These are phyloP conservation scores for Myxozyma neglecta DNA, from an alignment of 805 yeast species.

Conservation along the genomic window DNA sequence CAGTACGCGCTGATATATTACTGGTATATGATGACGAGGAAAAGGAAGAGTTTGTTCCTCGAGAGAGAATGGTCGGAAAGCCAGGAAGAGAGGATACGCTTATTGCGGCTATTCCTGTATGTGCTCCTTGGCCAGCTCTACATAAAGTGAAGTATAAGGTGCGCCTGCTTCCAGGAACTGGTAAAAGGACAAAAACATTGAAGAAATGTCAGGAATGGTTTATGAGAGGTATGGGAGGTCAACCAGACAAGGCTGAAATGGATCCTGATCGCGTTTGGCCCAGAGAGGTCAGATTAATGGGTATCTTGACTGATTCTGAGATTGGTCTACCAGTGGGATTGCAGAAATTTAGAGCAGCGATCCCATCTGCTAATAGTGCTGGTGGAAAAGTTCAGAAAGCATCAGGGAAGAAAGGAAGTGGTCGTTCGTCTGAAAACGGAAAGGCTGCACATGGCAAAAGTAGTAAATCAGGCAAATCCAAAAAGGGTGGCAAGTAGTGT, in stretches of 20 bases:
- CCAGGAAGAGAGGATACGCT: constrained; percentile 51
- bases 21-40: constrained; percentile 35
- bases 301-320: constrained; percentile 61
- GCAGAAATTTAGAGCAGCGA: constrained; percentile 50
- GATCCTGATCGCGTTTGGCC: constrained; percentile 70
- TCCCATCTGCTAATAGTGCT: constrained; percentile 19
- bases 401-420: constrained; percentile 4
- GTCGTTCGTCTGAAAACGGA: not conserved
- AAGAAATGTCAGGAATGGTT: constrained; percentile 66
- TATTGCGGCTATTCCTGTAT: constrained; percentile 71
- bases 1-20: constrained; percentile 17
- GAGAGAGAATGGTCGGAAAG: constrained; percentile 43
- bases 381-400: not conserved
- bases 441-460: not conserved
- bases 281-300: constrained; percentile 58
- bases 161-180: constrained; percentile 72
- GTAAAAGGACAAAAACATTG: constrained; percentile 85
- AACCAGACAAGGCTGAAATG: constrained; percentile 45
- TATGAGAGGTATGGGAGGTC: constrained; percentile 45
- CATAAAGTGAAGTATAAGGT: constrained; percentile 75
- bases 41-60: constrained; percentile 45
- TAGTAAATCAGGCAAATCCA: not conserved
- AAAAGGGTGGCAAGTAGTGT: not conserved
- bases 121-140: constrained; percentile 89
- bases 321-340: constrained; percentile 67